phyloP scores from a whole-genome alignment of 805 yeast species.

The Lachancea waltii region DNA sequence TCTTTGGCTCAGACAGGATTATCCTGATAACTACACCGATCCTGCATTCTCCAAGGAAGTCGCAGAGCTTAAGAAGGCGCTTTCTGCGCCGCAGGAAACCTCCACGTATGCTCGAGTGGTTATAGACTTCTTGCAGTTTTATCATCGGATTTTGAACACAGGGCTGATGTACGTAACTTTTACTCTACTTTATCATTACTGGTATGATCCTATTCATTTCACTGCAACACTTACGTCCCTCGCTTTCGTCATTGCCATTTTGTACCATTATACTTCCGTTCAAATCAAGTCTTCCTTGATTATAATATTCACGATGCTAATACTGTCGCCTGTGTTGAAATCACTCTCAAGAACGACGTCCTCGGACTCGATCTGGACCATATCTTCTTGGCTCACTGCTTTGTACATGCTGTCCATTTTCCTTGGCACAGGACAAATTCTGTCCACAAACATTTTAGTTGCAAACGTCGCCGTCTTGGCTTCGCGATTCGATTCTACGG shows the following conservation, averaged over 20 bases:
- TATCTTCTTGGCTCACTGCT: conserved; percentile 71
- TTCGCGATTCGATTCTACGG: conserved; percentile 69
- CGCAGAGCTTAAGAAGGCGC: conserved; percentile 12
- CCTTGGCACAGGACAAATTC: conserved; percentile 37
- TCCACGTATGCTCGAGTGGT: conserved; percentile 16
- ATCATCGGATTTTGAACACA: conserved; percentile 44
- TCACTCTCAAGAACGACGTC: conserved; percentile 85
- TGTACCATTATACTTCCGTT: conserved; percentile 11
- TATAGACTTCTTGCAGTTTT: conserved; percentile 22
- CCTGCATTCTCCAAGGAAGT: conserved; percentile 49
- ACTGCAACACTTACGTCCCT: conserved; percentile 18
- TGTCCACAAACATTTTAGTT: conserved; percentile 76
- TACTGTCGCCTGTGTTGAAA: conserved; percentile 83
- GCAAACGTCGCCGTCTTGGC: conserved; percentile 87
- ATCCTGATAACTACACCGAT: conserved; percentile 90
- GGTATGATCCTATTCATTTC: conserved; percentile 19
- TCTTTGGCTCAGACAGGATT: conserved; percentile 77
- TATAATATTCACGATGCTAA: conserved; percentile 61
- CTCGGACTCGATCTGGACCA: conserved; percentile 92
- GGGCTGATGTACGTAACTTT: conserved; percentile 65
- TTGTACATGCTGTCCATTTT: conserved; percentile 43
- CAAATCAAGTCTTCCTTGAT: conserved; percentile 59
- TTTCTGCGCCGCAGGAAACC: conserved; percentile 17
- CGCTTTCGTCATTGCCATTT: conserved; percentile 2
- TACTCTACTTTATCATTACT: conserved; percentile 20